phyloP scores from a whole-genome alignment of 2,329 filamentous ascomycete genomes.

The Aspergillus sp. region DNA sequence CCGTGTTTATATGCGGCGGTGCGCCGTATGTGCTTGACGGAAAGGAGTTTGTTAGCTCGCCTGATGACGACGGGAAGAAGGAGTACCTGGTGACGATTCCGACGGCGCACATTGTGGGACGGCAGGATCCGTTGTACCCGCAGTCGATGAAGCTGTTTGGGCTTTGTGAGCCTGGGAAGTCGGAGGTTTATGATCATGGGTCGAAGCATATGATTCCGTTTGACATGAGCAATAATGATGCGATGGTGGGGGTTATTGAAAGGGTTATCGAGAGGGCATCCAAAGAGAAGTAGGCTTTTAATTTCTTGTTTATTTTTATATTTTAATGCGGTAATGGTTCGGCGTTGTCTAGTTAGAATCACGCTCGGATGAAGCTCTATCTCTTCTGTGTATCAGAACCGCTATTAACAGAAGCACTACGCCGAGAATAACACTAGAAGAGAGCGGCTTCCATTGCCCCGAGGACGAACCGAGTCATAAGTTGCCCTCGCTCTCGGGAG shows the following conservation, averaged over 20 bases:
- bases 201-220: slow-evolving; percentile 35
- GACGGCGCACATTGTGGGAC: slow-evolving; percentile 41
- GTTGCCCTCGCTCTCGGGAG: slow-evolving; percentile 42
- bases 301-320: not conserved
- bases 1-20: slow-evolving; percentile 33
- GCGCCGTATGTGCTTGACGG: slow-evolving; percentile 27
- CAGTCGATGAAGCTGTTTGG: slow-evolving; percentile 30
- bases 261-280: slow-evolving; percentile 25
- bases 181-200: slow-evolving; percentile 38
- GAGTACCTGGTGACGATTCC: slow-evolving; percentile 33
- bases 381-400: slow-evolving; percentile 21
- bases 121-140: slow-evolving; percentile 33
- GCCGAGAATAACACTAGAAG: slow-evolving; percentile 23
- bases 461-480: slow-evolving; percentile 31
- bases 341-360: not conserved
- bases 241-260: slow-evolving; percentile 28
- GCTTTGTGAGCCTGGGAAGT: slow-evolving; percentile 34
- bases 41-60: slow-evolving; percentile 13
- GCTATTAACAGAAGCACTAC: slow-evolving; percentile 27
- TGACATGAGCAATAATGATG: slow-evolving; percentile 29
- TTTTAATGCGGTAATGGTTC: not conserved
- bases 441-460: slow-evolving; percentile 14
- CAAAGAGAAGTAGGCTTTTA: not conserved
- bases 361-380: slow-evolving; percentile 8
- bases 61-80: slow-evolving; percentile 8